A percentile compares a stretch with the other conserved stretches of the same genome.
These are phyloP conservation scores for Entonaema liquescens DNA, from an alignment of 495 filamentous ascomycete genomes.

Conservation along the genomic window DNA sequence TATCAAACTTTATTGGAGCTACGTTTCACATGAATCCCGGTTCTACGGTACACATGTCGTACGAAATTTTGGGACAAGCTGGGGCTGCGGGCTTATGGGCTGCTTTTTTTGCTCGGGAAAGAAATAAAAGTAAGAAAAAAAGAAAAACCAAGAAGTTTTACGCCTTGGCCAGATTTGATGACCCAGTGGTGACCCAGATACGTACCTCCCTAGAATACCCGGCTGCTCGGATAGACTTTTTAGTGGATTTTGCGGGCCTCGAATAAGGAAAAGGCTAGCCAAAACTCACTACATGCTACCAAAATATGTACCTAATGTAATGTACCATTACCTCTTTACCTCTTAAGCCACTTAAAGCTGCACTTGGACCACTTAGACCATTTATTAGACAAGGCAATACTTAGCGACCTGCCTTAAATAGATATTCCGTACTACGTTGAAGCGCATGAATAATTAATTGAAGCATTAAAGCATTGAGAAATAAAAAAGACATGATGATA, in stretches of 20 bases:
- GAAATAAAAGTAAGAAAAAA: neutral
- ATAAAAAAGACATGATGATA: neutral
- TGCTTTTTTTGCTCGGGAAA: neutral
- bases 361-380: neutral
- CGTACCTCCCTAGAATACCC: slow-evolving; percentile 3
- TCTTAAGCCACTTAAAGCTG: no score
- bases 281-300: neutral
- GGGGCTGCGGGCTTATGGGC: no score
- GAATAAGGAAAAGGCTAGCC: neutral
- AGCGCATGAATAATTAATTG: neutral
- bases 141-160: neutral
- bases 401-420: neutral
- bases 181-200: neutral
- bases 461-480: neutral
- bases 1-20: slow-evolving; percentile 7
- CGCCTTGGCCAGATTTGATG: neutral
- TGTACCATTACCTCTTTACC: no score
- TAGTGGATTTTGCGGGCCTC: neutral
- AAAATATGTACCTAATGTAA: no score
- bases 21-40: slow-evolving; percentile 5
- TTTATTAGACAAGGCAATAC: neutral
- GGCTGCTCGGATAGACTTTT: slow-evolving; percentile 2
- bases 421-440: neutral
- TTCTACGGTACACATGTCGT: slow-evolving; percentile 6
- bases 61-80: neutral